These are phyloP conservation scores for Fusarium clavum DNA, from an alignment of 2,329 filamentous ascomycete species.

Conservation along the genomic window DNA sequence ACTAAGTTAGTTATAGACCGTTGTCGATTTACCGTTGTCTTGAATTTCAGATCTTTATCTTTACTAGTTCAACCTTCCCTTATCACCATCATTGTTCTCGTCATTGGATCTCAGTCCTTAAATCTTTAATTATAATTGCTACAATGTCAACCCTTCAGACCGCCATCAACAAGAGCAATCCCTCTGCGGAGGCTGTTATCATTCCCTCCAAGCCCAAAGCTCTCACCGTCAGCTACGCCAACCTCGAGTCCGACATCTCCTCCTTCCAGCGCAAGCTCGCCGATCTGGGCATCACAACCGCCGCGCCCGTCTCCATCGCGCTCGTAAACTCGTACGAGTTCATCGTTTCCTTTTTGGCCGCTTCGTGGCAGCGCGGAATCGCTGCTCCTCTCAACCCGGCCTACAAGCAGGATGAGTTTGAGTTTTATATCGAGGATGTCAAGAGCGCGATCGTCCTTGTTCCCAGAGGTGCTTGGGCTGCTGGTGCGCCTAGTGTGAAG, in stretches of 20 bases:
- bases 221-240: constrained; percentile 76
- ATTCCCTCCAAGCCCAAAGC: constrained; percentile 73
- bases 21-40: not conserved
- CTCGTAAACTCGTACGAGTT: constrained; percentile 89
- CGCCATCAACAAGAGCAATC: constrained; percentile 59
- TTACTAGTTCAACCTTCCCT: constrained; percentile 1
- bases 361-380: constrained; percentile 84
- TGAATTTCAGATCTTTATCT: not conserved
- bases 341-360: constrained; percentile 87
- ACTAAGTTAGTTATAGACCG: not conserved
- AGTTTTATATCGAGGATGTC: constrained; percentile 91
- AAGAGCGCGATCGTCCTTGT: constrained; percentile 83
- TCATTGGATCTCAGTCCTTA: not conserved
- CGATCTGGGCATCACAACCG: constrained; percentile 74
- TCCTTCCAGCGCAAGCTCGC: constrained; percentile 84
- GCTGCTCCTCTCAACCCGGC: constrained; percentile 88
- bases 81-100: not conserved
- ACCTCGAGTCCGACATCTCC: constrained; percentile 73
- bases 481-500: constrained; percentile 76
- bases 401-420: constrained; percentile 91
- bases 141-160: constrained; percentile 58
- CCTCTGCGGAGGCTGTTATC: constrained; percentile 72
- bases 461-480: constrained; percentile 74
- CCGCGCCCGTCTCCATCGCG: constrained; percentile 83
- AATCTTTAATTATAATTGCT: constrained; percentile 1